Conservation (phyloP, 2,329 filamentous ascomycete genomes). For the Exophiala xenobiotica region DNA sequence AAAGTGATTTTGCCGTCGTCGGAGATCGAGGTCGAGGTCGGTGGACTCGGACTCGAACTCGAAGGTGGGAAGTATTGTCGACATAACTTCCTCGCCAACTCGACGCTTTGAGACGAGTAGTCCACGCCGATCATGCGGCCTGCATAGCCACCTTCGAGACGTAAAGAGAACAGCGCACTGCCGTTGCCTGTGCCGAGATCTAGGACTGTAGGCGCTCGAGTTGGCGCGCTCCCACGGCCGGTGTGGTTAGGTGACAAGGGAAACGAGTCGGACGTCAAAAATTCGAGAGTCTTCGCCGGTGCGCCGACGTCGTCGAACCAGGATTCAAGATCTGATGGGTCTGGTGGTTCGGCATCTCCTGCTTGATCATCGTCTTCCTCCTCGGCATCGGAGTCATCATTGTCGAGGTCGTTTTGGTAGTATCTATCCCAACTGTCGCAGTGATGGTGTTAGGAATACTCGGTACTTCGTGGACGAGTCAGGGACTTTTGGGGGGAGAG, state of each 20-base stretch:
- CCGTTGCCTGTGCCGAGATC: conserved; percentile 96
- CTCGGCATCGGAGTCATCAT: conserved; percentile 36
- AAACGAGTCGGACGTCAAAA: conserved; percentile 56
- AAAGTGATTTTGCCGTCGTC: conserved; percentile 62
- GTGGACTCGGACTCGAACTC: conserved; percentile 20
- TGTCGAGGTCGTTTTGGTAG: conserved; percentile 43
- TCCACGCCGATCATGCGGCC: conserved; percentile 82
- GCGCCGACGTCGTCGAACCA: conserved; percentile 97
- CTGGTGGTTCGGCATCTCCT: conserved; percentile 63
- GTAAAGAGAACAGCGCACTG: conserved; percentile 78
- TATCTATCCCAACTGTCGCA: conserved; percentile 62
- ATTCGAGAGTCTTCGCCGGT: conserved; percentile 73
- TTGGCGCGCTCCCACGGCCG: background rate
- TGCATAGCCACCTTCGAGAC: conserved; percentile 62
- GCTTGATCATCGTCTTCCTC: conserved; percentile 70
- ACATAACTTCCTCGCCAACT: conserved; percentile 68
- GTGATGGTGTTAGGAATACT: background rate
- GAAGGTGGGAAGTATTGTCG: conserved; percentile 34
- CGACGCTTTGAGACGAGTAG: conserved; percentile 72
- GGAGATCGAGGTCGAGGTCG: conserved; percentile 31
- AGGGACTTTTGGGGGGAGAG: background rate
- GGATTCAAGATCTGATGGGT: conserved; percentile 71
- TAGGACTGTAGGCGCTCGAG: conserved; percentile 45
- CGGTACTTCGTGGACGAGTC: background rate
- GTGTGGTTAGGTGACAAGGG: conserved; percentile 42